Conservation (phyloP, 805 yeast species). For the Clavispora phyllophila region DNA sequence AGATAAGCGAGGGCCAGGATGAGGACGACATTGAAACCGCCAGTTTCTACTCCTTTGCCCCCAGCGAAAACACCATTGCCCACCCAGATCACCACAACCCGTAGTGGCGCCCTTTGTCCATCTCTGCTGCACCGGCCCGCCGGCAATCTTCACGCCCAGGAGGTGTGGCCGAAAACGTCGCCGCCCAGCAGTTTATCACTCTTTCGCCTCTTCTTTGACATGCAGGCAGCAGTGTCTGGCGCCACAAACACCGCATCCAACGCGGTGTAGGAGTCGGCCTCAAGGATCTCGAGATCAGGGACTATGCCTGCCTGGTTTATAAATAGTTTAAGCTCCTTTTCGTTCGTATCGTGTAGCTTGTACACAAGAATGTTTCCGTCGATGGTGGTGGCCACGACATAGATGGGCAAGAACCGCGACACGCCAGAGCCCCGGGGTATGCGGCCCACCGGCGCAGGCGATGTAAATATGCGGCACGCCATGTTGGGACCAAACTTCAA, state of each 20-base stretch:
- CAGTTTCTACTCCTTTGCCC: slow-evolving; percentile 39
- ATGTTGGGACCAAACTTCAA: slow-evolving; percentile 21
- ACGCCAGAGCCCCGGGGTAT: slow-evolving; percentile 3
- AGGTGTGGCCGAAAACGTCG: neutral
- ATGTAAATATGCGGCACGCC: slow-evolving; percentile 11
- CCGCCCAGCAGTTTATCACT: neutral
- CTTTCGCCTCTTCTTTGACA: slow-evolving; percentile 1
- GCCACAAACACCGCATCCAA: slow-evolving; percentile 1
- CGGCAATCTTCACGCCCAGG: neutral
- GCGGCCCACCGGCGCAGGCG: slow-evolving; percentile 3
- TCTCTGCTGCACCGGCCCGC: too few relatives aligned
- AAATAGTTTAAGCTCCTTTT: slow-evolving; percentile 13
- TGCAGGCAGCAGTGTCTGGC: neutral
- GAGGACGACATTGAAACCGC: slow-evolving; percentile 41
- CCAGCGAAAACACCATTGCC: slow-evolving; percentile 20
- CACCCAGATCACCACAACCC: neutral
- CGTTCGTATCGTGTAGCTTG: slow-evolving; percentile 17
- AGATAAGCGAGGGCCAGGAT: slow-evolving; percentile 47
- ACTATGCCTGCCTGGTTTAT: slow-evolving; percentile 12
- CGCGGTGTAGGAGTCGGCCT: slow-evolving; percentile 1
- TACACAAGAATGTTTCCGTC: slow-evolving; percentile 20
- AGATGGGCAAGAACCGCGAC: slow-evolving; percentile 20
- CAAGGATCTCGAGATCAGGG: slow-evolving; percentile 6
- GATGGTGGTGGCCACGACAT: slow-evolving; percentile 18
- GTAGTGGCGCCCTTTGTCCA: too few relatives aligned